These are phyloP conservation scores for Exobasidium cylindrosporum DNA, from an alignment of 1,284 basidiomycete genomes.

Conservation along the genomic window DNA sequence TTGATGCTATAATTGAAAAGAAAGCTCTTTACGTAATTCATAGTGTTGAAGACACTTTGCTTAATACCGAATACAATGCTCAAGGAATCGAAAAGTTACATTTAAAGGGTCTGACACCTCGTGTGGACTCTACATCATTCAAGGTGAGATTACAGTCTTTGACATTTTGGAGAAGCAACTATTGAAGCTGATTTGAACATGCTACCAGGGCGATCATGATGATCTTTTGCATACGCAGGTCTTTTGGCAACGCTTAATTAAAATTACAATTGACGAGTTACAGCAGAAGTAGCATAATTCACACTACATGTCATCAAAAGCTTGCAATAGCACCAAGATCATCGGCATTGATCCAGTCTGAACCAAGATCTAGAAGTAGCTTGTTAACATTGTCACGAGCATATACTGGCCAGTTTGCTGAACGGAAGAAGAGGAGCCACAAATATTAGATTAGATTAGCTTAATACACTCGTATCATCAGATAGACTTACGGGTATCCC, in stretches of 20 bases:
- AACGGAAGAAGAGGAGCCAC: constrained; percentile 14
- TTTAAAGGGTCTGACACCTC: not conserved
- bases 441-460: too few relatives aligned
- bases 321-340: constrained; percentile 29
- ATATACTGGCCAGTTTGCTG: constrained; percentile 31
- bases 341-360: constrained; percentile 39
- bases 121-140: constrained; percentile 1
- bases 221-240: not conserved
- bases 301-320: constrained; percentile 16
- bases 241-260: constrained; percentile 4
- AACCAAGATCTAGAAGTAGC: constrained; percentile 26
- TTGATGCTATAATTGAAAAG: not conserved
- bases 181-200: too few relatives aligned
- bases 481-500: constrained; percentile 22
- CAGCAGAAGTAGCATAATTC: not conserved
- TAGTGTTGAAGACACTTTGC: constrained; percentile 21
- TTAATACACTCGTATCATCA: too few relatives aligned
- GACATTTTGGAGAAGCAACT: not conserved
- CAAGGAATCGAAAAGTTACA: not conserved
- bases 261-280: not conserved
- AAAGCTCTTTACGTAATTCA: constrained; percentile 3
- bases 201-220: constrained; percentile 4
- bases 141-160: not conserved
- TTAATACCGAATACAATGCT: constrained; percentile 26
- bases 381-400: constrained; percentile 30